Base-by-base conservation (phyloP, 768 basidiomycete genomes). In the Lentinula guzmanii region DNA sequence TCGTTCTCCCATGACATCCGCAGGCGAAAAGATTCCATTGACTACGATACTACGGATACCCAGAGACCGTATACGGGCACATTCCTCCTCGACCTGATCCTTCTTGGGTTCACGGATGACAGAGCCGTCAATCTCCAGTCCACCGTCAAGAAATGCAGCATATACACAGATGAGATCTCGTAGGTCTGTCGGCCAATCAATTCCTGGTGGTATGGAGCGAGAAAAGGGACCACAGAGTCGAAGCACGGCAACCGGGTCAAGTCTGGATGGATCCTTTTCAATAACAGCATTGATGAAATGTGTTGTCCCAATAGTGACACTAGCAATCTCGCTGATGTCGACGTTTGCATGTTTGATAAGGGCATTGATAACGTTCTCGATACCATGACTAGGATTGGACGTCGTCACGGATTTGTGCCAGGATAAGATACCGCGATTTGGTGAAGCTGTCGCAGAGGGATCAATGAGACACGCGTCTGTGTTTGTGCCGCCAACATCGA, bases 221-320 rank as follows among this genome's bases (percentile, higher is more conserved):
- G 80, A 79, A 68, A 80, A 83, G 0, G 80, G 80, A 21, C 80
- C 82, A 59, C 80, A 82, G n/a, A 86, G 74, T 57, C 85, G 79
- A 46, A 86, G 74, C 43, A 85, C 81, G 0, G 82, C 84, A 0
- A 86, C 84, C 35, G 76, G 77, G 39, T 79, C 75, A 8, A 86
- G 73, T 4, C 79, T 74, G 4, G 73, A 65, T 10, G 72, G 68
- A 65, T 84, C 77, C 52, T 75, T 69, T 67, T 84, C 82, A 34
- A 86, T 69, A 1, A 86, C 75, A 1, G 82, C 81, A 62, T 86
- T 82, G 6, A 81, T 74, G 62, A 81, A 81, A 61, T 77, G 75
- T 6, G 83, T 84, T 0, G 83, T 84, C 9, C 84, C 84, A 53
- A 85, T 78, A 58, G 79, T 72, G 43, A 85, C 66, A 1, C 77